phyloP scores from a whole-genome alignment of 2,329 filamentous ascomycete species.

The Aaosphaeria arxii region DNA sequence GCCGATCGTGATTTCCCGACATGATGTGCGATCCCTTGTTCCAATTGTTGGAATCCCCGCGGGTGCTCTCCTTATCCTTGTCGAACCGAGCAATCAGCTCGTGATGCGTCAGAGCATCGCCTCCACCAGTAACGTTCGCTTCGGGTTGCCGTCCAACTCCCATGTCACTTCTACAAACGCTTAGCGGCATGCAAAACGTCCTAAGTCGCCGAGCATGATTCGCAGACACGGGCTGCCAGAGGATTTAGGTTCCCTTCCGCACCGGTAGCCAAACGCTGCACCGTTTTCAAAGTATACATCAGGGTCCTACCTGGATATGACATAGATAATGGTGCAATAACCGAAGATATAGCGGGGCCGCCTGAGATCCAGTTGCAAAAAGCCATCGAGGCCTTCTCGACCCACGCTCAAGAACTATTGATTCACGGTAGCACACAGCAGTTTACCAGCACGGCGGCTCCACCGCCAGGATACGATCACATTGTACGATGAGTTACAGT shows the following conservation, averaged over 20 bases:
- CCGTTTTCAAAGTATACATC: neutral
- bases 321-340: constrained; percentile 1
- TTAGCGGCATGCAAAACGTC: constrained; percentile 1
- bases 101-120: constrained; percentile 15
- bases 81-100: constrained; percentile 13
- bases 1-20: constrained; percentile 19
- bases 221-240: constrained; percentile 12
- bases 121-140: constrained; percentile 21
- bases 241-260: constrained; percentile 10
- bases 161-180: constrained; percentile 7
- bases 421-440: neutral
- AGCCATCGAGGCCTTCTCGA: no score
- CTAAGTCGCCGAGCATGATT: constrained; percentile 14
- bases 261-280: constrained; percentile 12
- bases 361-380: no score
- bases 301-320: neutral
- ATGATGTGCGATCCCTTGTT: constrained; percentile 12
- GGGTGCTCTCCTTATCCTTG: neutral
- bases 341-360: constrained; percentile 4
- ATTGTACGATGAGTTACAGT: constrained; percentile 5
- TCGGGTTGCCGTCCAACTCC: constrained; percentile 19
- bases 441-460: constrained; percentile 6
- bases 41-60: neutral
- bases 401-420: no score
- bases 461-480: constrained; percentile 7